Base-by-base conservation (phyloP, 2,329 filamentous ascomycete genomes). In the Tolypocladium inflatum region DNA sequence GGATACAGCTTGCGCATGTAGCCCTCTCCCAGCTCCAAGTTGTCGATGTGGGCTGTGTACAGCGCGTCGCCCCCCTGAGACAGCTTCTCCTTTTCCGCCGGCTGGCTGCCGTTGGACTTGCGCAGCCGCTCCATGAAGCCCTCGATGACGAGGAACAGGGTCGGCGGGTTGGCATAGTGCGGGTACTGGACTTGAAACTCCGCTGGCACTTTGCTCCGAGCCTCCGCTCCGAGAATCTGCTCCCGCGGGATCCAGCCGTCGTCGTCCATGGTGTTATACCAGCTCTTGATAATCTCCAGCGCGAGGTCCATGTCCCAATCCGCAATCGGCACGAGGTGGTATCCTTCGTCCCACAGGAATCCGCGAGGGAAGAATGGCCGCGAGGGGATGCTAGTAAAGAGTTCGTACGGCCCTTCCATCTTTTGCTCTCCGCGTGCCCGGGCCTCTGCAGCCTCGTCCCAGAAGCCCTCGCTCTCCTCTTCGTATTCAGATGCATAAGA, bases 331-430 rank as follows among this genome's bases (percentile, higher is more conserved):
- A 96, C 78, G 41, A 99, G 78, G 68, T 99, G 94, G 74, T 97
- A 99, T 0, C 94, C 94, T 72, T 99, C 94, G 66, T 99, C 94
- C 94, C 94, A 99, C 4, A 97, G 80, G 71, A 99, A 99, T 1
- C 94, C 94, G 61, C 94, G 83, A 1, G 94, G 94, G 74, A 99
- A 99, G 78, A 99, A 99, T 0, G 94, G 90, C 5, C 94, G 81
- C 10, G 93, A 97, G 0, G 94, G 94, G 58, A 97, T 87, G 66
- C 87, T 90, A 8, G 92, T 95, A 70, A 92, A 97, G 2, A 99
- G 82, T 71, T 96, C 90, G 57, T 87, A 90, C 1, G 93, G 91
- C 0, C 90, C 90, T 68, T 95, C 91, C 0, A 87, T 74, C 60
- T 84, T 78, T 63, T 91, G 86, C 62, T 84, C 74, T 57, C 84